Conservation (phyloP, 306 rosid species). For the Malus sylvestris region DNA sequence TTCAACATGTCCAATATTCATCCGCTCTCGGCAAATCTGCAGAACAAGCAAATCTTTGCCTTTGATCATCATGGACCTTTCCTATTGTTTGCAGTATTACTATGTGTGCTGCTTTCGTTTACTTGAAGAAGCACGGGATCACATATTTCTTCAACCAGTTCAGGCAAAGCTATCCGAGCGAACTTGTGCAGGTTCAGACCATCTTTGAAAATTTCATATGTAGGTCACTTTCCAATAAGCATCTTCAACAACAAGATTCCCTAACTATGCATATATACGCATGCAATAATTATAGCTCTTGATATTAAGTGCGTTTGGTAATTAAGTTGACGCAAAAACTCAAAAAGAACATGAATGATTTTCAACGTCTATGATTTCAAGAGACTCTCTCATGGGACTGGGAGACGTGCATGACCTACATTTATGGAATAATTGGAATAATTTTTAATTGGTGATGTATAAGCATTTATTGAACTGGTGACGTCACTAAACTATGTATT, state of each 20-base stretch:
- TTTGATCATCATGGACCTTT: neutral
- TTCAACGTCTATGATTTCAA: too few species aligned
- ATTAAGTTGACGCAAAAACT: too few species aligned
- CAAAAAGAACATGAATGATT: too few species aligned
- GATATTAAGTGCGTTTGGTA: too few species aligned
- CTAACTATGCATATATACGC: neutral
- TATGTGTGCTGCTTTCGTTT: neutral
- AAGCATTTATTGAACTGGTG: too few species aligned
- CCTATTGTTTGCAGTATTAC: neutral
- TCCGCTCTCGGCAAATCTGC: neutral
- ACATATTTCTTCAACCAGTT: neutral
- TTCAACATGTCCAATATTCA: neutral
- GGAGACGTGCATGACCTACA: too few species aligned
- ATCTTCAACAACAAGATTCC: constrained; percentile 18
- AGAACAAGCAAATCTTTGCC: constrained; percentile 4
- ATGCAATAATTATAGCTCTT: too few species aligned
- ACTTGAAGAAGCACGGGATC: constrained; percentile 3
- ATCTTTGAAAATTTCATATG: constrained; percentile 18
- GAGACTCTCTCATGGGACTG: too few species aligned
- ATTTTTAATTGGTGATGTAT: too few species aligned
- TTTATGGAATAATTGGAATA: too few species aligned
- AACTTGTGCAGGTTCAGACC: constrained; percentile 20
- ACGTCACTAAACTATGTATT: too few species aligned
- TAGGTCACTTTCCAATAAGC: constrained; percentile 14
- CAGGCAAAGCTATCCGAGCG: constrained; percentile 13